Conservation (phyloP, 2,329 filamentous ascomycete genomes). For the Triangularia verruculosa region DNA sequence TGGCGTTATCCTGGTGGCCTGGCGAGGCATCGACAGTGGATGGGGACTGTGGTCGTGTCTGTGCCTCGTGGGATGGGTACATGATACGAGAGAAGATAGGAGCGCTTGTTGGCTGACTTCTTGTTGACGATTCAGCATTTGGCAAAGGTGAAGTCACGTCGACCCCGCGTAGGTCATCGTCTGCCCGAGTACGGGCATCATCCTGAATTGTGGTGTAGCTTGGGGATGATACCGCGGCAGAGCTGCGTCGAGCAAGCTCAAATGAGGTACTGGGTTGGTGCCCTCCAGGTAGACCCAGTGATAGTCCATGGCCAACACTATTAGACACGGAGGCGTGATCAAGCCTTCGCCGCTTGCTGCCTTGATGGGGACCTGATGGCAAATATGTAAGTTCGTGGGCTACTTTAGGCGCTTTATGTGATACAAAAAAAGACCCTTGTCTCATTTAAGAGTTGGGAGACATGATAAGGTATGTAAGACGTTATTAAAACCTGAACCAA, state of each 20-base stretch:
- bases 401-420: neutral
- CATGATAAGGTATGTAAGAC: too few relatives aligned
- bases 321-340: neutral
- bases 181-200: neutral
- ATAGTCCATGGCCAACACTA: neutral
- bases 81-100: conserved; percentile 23
- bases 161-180: neutral
- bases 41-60: conserved; percentile 19
- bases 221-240: neutral
- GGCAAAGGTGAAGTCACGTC: neutral
- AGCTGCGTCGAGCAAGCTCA: conserved; percentile 7
- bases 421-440: too few relatives aligned
- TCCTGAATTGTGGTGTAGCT: conserved; percentile 9
- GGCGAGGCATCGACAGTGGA: conserved; percentile 18
- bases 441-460: too few relatives aligned
- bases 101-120: conserved; percentile 8
- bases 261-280: neutral
- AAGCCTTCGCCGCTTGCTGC: conserved; percentile 16
- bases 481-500: too few relatives aligned
- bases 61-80: conserved; percentile 24
- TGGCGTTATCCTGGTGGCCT: neutral
- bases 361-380: neutral
- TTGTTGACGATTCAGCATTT: neutral
- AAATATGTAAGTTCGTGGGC: neutral
- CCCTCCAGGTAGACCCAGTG: neutral